A percentile compares a stretch with the other conserved stretches of the same genome.
Conservation (phyloP, 352 stramenopile genomes). For the Pythium guiyangense region DNA sequence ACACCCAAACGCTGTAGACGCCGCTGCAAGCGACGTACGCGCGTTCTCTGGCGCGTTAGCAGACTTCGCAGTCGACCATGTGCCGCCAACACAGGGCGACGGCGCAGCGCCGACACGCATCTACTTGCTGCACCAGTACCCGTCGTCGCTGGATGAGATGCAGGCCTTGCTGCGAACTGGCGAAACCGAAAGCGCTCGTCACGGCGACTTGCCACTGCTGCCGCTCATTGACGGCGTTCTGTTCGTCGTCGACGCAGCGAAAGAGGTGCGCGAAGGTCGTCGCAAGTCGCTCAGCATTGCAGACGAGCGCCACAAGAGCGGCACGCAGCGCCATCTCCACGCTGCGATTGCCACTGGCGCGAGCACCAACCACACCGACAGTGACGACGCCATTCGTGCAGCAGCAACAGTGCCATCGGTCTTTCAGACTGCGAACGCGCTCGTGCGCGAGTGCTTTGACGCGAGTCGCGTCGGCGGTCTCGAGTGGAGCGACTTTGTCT, state of each 20-base stretch:
- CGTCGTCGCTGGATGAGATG: constrained; percentile 39
- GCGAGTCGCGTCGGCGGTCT: constrained; percentile 36
- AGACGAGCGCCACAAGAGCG: constrained; percentile 23
- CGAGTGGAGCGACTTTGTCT: constrained; percentile 79
- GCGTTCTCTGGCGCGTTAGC: neutral
- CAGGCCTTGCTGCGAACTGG: constrained; percentile 35
- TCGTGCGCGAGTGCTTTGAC: constrained; percentile 37
- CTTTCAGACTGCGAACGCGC: constrained; percentile 37
- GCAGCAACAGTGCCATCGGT: constrained; percentile 12
- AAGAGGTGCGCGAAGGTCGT: constrained; percentile 19
- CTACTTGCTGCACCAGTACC: constrained; percentile 64
- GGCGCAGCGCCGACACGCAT: constrained; percentile 23
- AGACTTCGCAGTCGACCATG: neutral
- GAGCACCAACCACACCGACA: neutral
- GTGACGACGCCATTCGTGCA: neutral
- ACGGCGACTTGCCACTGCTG: constrained; percentile 25
- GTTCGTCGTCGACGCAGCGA: constrained; percentile 29
- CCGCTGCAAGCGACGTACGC: too few relatives aligned
- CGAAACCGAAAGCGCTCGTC: constrained; percentile 18
- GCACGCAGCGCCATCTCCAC: constrained; percentile 14
- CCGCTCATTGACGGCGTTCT: constrained; percentile 59
- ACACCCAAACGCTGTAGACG: neutral
- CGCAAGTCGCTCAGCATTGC: constrained; percentile 14
- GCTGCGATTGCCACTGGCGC: neutral
- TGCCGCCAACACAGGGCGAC: neutral